Percentiles rank a stretch among this genome's conserved stretches.
Conservation (phyloP, 2,329 filamentous ascomycete species). For the Fusarium sp. region DNA sequence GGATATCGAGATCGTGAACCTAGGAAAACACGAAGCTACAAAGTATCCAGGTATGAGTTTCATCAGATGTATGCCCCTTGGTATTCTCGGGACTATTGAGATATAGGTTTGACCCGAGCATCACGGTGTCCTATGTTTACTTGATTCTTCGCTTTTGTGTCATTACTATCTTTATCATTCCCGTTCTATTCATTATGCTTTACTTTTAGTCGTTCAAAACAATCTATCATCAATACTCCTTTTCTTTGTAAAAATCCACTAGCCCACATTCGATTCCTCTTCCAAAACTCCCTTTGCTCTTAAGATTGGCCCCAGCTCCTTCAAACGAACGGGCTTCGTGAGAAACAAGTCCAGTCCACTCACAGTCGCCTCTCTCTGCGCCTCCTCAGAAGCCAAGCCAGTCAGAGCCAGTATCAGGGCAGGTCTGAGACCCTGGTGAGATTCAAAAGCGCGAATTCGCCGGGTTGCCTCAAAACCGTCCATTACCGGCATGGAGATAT, state of each 20-base stretch:
- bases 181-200: background rate
- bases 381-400: constrained; percentile 62
- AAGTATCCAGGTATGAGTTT: no score
- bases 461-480: constrained; percentile 65
- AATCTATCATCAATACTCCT: background rate
- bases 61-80: no score
- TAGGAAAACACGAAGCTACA: no score
- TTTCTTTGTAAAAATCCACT: background rate
- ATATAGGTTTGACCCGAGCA: no score
- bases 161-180: background rate
- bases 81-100: no score
- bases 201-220: background rate
- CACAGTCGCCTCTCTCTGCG: constrained; percentile 65
- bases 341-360: constrained; percentile 67
- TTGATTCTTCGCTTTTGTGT: background rate
- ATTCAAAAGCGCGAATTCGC: constrained; percentile 64
- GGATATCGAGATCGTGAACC: no score
- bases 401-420: constrained; percentile 66
- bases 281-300: constrained; percentile 33
- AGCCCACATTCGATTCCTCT: constrained; percentile 27
- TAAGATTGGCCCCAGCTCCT: constrained; percentile 51
- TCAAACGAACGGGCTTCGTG: constrained; percentile 65
- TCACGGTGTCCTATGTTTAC: background rate
- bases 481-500: constrained; percentile 70
- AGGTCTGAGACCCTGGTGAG: constrained; percentile 55